Percentiles rank a stretch among this genome's conserved stretches.
phyloP scores from a whole-genome alignment of 169 alveolate genomes.

The Ichthyophthirius multifiliis region DNA sequence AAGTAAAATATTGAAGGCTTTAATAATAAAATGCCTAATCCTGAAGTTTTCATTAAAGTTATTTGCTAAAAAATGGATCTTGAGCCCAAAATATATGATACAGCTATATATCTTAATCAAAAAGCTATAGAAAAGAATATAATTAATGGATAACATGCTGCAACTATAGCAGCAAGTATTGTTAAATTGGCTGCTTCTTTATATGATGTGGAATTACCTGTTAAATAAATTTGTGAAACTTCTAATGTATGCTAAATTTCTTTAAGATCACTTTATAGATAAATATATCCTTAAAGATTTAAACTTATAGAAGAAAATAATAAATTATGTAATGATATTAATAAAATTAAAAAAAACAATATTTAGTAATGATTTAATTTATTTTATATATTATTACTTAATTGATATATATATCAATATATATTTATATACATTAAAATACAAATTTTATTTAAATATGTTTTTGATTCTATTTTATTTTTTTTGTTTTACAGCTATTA shows the following conservation, averaged over 20 bases:
- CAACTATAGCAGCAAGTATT: not conserved
- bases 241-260: not conserved
- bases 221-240: not conserved
- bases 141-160: not conserved
- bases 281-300: not conserved
- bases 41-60: not conserved
- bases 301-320: not conserved
- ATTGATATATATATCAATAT: no score
- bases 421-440: no score
- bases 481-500: no score
- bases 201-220: not conserved
- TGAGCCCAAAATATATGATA: not conserved
- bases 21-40: slow-evolving; percentile 4
- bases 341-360: no score
- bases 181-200: not conserved
- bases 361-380: no score
- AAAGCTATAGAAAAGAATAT: not conserved
- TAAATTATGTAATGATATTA: not conserved
- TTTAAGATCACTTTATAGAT: not conserved
- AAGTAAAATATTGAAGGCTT: not conserved
- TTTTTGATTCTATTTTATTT: no score
- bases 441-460: no score
- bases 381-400: no score
- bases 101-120: not conserved
- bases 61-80: not conserved